Base-by-base conservation (phyloP, 495 filamentous ascomycete species). In the Mytilinidion resinicola region DNA sequence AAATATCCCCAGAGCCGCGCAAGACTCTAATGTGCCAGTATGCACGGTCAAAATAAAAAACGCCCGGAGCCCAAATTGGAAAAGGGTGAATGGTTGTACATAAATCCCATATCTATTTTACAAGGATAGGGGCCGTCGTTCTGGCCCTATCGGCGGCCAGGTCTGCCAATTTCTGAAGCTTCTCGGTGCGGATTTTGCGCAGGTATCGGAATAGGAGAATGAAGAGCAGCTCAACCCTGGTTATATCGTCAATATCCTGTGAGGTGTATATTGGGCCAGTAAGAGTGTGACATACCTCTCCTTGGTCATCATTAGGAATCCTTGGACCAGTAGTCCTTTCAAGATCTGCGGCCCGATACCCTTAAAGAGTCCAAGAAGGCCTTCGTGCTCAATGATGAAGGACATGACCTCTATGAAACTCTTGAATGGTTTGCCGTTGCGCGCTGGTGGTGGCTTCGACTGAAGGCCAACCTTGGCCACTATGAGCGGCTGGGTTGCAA, bases 271-370 rank as follows among this genome's bases (percentile, higher is more conserved):
- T 33, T 35, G 15, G 14, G 51, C 25, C 25, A 2, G 25, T 30
- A 30, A 36, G 37, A 30, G 36, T 33, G 4, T 17, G 34, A 72
- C 82, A 59, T 80, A 95, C 90, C 90, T 82, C 73, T 99, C 95
- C 76, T 99, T 99, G 4, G 89, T 95, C 93, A 97, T 99, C 93
- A 99, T 99, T 21, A 99, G 76, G 49, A 97, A 76, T 53, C 93
- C 93, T 68, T 99, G 93, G 5, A 99, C 93, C 46, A 97, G 65
- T 44, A 99, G 74, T 15, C 95, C 93, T 73, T 99, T 99, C 47
- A 87, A 66, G 50, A 99, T 85, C 70, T 99, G 93, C 0, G 93
- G 93, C 0, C 85, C 92, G 69, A 99, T 95, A 20, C 93, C 93
- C 76, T 97, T 99, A 79, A 96, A 97, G 12, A 97, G 80, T 17